Conservation (phyloP, 176 grass and related monocot genomes). For the Eragrostis nindensis region DNA sequence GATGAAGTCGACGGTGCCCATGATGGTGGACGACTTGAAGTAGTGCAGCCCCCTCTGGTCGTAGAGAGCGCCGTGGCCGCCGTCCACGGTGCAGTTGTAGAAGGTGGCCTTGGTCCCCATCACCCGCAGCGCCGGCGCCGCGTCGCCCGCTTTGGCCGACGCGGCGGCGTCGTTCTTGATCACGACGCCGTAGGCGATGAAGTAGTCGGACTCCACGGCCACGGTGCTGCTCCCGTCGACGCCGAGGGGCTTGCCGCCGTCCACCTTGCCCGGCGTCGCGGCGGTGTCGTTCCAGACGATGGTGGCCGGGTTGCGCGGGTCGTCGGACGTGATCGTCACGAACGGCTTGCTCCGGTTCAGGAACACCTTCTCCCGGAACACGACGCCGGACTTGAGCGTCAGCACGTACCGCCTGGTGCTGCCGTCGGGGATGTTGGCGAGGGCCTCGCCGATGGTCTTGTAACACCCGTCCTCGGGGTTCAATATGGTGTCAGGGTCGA, state of each 20-base stretch:
- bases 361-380: constrained; percentile 59
- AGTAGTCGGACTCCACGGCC: constrained; percentile 50
- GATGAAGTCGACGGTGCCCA: constrained; percentile 60
- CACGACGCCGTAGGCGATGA: constrained; percentile 30
- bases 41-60: constrained; percentile 66
- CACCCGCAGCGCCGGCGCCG: constrained; percentile 58
- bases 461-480: too few relatives aligned
- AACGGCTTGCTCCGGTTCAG: constrained; percentile 39
- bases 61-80: constrained; percentile 56
- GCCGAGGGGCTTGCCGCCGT: constrained; percentile 44
- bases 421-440: too few relatives aligned
- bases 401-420: too few relatives aligned
- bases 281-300: constrained; percentile 50
- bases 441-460: too few relatives aligned
- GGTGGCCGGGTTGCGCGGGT: not conserved
- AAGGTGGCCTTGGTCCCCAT: constrained; percentile 53
- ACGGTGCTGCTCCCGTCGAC: constrained; percentile 43
- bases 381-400: constrained; percentile 34
- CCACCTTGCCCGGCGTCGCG: constrained; percentile 9
- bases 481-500: not conserved
- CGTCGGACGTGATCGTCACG: constrained; percentile 23
- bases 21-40: constrained; percentile 50
- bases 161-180: constrained; percentile 63
- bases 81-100: constrained; percentile 57
- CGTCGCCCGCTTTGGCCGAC: constrained; percentile 28